Evolutionary conservation across 176 grass and related monocot genomes (phyloP), one percentile per base, ranked within the genome.

Genomic region (Chloris gayana): DNA sequence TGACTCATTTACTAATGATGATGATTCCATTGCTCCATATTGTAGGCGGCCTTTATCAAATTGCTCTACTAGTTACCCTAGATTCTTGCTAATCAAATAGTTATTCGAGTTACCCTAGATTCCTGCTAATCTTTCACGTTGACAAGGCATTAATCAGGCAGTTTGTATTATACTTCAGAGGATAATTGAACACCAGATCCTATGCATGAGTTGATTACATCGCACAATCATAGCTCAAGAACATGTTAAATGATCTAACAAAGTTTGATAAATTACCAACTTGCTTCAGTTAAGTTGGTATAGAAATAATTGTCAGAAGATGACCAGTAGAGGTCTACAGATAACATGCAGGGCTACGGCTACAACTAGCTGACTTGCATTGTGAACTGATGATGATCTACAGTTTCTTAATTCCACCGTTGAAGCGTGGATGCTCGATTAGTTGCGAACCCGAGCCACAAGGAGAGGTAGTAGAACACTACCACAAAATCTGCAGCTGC

Each of bases 71-170:
- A 22, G 62, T 30, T 80, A n/a, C 70, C 70, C 62, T 75, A 74
- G 84, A 75, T 81, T 81, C 30, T 67, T 56, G 45, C 71, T 75
- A 57, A 56, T 47, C 31, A 26, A 67, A 7, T 57, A 41, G 37
- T 35, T 50, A 29, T 35, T 50, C 47, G 29, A 22, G 62, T 30
- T 80, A n/a, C 70, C 70, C 62, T 75, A 74, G 84, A 81, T 81
- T 81, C 30, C 67, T 69, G 63, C 51, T 75, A 32, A 75, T 69
- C 51, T 76, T 73, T 76, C 31, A 67, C 51, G 61, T 80, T 80
- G 69, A 66, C 70, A 86, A 86, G 60, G 46, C 67, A 67, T 79
- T 73, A 41, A 76, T 75, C 31, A 32, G 12, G 22, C 18, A 13
- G 12, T 3, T 7, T 8, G 42, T 49, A n/a, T 45, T 51, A 39